phyloP scores from a whole-genome alignment of 2,329 filamentous ascomycete genomes.

The Aureobasidium namibiae region DNA sequence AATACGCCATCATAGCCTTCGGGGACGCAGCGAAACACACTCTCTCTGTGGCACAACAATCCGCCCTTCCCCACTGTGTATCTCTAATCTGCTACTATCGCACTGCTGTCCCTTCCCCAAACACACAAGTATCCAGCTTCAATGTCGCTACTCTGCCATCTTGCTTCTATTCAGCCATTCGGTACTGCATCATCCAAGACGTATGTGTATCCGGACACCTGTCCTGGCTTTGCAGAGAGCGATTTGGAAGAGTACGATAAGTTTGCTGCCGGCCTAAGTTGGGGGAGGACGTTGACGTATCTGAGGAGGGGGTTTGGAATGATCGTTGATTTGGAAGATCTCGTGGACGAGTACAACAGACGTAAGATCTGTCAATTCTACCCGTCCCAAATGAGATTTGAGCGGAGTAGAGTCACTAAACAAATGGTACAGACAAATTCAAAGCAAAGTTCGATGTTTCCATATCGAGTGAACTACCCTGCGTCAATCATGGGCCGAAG shows the following conservation, averaged over 20 bases:
- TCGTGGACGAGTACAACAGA: conserved; percentile 29
- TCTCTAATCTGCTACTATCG: conserved; percentile 39
- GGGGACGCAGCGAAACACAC: conserved; percentile 33
- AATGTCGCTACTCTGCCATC: conserved; percentile 21
- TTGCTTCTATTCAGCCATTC: conserved; percentile 30
- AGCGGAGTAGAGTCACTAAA: not conserved
- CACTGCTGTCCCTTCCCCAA: conserved; percentile 27
- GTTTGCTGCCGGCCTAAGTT: conserved; percentile 34
- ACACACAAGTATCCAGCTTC: conserved; percentile 29
- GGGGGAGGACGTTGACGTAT: conserved; percentile 32
- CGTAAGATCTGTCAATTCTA: not conserved
- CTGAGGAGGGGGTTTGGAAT: conserved; percentile 27
- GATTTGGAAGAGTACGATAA: conserved; percentile 31
- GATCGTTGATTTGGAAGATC: conserved; percentile 25
- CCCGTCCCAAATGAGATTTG: not conserved
- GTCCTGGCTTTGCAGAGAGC: conserved; percentile 35
- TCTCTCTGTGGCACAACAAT: conserved; percentile 33
- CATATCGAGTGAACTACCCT: conserved; percentile 6
- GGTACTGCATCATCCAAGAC: conserved; percentile 29
- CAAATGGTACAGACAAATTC: conserved; percentile 15
- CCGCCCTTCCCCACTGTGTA: conserved; percentile 29
- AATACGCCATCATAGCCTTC: conserved; percentile 30
- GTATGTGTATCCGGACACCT: conserved; percentile 32
- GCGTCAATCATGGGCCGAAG: conserved; percentile 32
- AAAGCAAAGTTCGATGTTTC: conserved; percentile 19